Percentiles rank a stretch among this genome's conserved stretches.
These are phyloP conservation scores for Neopestalotiopsis sp. DNA, from an alignment of 2,329 filamentous ascomycete species.

Conservation along the genomic window DNA sequence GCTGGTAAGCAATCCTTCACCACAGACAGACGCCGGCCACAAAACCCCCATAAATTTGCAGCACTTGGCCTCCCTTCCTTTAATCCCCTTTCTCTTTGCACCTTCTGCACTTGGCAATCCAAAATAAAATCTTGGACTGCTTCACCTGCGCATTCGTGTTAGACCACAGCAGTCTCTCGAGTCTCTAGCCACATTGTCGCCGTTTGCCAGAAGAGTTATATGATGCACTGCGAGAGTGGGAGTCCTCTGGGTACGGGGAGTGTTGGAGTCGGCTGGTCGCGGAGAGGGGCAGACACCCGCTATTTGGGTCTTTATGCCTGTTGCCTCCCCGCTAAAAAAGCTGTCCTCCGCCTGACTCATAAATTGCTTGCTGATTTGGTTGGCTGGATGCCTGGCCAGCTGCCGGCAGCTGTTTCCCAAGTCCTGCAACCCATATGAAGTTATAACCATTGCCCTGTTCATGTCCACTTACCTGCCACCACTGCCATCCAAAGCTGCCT, in stretches of 20 bases:
- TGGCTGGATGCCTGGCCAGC: slow-evolving; percentile 13
- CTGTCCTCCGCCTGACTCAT: slow-evolving; percentile 28
- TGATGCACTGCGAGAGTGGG: background rate
- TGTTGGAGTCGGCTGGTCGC: slow-evolving; percentile 41
- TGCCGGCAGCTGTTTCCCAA: background rate
- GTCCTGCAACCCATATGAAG: background rate
- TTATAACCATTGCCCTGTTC: background rate
- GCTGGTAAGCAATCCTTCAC: slow-evolving; percentile 67
- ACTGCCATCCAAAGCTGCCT: background rate
- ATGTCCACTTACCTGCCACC: background rate
- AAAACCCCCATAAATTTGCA: background rate
- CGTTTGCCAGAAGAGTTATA: background rate
- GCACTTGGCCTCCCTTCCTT: slow-evolving; percentile 20
- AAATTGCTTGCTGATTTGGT: slow-evolving; percentile 31
- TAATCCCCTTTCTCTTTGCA: background rate
- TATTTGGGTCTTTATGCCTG: slow-evolving; percentile 64
- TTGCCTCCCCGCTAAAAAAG: slow-evolving; percentile 33
- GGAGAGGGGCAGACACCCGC: slow-evolving; percentile 52
- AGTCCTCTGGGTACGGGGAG: slow-evolving; percentile 12
- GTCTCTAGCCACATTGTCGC: slow-evolving; percentile 18
- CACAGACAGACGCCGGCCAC: slow-evolving; percentile 9
- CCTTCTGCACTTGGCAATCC: background rate
- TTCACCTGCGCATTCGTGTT: background rate
- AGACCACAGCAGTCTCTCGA: background rate
- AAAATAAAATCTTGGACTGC: background rate